These are phyloP conservation scores for Excoecaria cochinchinensis DNA, from an alignment of 345 rosid species.

Conservation along the genomic window DNA sequence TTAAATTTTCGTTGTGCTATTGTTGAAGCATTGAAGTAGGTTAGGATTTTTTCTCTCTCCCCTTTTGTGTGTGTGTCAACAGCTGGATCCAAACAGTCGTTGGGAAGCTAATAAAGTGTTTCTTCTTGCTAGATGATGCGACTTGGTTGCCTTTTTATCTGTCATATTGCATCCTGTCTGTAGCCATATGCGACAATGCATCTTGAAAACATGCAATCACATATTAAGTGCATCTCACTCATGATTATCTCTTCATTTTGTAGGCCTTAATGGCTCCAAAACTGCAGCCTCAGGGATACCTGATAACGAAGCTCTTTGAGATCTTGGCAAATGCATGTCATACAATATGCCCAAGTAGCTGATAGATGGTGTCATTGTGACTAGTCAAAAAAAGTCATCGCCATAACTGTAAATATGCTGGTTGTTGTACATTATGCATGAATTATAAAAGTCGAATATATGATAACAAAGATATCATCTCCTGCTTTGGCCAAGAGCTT, in stretches of 20 bases:
- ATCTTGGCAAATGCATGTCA: background rate
- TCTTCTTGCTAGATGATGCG: too few species aligned
- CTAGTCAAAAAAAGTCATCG: background rate
- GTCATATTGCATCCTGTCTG: background rate
- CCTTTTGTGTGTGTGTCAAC: too few species aligned
- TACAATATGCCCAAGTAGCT: background rate
- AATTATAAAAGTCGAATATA: background rate
- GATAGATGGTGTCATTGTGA: background rate
- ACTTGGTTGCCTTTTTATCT: too few species aligned
- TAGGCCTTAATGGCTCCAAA: conserved; percentile 21
- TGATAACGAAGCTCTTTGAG: conserved; percentile 24
- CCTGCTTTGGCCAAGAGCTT: too few species aligned
- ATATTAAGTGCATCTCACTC: background rate
- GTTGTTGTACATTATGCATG: background rate
- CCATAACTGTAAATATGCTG: background rate
- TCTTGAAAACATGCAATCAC: background rate
- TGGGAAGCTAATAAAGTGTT: too few species aligned
- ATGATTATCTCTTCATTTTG: conserved; percentile 5
- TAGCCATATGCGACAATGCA: background rate
- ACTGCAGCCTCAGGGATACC: conserved; percentile 9
- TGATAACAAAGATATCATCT: too few species aligned
- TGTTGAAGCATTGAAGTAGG: too few species aligned
- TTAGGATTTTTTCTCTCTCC: too few species aligned
- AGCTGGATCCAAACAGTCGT: too few species aligned
- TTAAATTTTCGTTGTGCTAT: too few species aligned